These are phyloP conservation scores for Tephrocybe sp. DNA, from an alignment of 768 basidiomycete species.

Conservation along the genomic window DNA sequence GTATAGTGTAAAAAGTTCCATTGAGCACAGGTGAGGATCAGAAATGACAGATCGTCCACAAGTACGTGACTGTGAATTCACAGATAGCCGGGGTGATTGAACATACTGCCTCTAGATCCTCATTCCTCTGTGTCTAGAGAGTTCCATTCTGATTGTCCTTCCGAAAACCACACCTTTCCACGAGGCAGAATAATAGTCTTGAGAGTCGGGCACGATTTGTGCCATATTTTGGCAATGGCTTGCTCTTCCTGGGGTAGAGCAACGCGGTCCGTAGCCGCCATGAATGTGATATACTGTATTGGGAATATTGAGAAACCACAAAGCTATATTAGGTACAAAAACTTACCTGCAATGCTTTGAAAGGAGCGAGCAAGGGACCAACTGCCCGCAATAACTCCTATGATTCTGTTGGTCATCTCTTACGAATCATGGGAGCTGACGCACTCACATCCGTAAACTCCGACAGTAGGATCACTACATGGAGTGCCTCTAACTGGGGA, in stretches of 20 bases:
- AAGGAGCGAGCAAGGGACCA: conserved; percentile 38
- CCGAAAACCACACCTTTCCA: conserved; percentile 60
- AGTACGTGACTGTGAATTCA: not conserved
- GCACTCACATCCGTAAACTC: conserved; percentile 46
- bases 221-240: conserved; percentile 55
- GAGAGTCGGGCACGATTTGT: conserved; percentile 56
- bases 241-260: conserved; percentile 40
- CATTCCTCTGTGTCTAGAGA: conserved; percentile 10
- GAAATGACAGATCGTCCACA: not conserved
- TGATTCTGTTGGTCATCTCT: not conserved
- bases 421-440: not conserved
- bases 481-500: conserved; percentile 55
- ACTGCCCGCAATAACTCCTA: conserved; percentile 45
- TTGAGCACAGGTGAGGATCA: not conserved
- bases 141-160: conserved; percentile 22
- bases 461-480: conserved; percentile 56
- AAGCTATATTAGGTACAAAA: not conserved
- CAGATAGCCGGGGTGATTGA: not conserved
- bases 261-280: conserved; percentile 41
- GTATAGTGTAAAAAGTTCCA: not conserved
- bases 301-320: not conserved
- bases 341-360: conserved; percentile 38
- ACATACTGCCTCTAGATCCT: not conserved
- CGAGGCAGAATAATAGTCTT: conserved; percentile 64
- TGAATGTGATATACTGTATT: conserved; percentile 57